A percentile compares a stretch with the other conserved stretches of the same genome.
Conservation (phyloP, 2,329 filamentous ascomycete genomes). For the Aspergillus sp. region DNA sequence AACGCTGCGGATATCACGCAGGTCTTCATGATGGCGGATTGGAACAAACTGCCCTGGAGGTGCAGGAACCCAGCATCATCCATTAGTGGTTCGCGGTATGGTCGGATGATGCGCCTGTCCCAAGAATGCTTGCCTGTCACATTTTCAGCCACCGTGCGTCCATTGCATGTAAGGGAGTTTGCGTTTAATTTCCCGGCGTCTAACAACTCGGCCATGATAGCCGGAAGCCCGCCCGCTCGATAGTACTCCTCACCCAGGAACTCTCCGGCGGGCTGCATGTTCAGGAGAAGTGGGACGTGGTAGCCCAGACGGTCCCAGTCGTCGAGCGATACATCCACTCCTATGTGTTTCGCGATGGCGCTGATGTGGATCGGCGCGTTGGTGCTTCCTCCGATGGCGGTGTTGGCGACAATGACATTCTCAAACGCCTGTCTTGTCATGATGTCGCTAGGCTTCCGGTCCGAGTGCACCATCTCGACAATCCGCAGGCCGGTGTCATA, state of each 20-base stretch:
- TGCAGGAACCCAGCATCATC: slow-evolving; percentile 45
- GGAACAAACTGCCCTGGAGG: slow-evolving; percentile 40
- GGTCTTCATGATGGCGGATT: slow-evolving; percentile 47
- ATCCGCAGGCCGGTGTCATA: slow-evolving; percentile 42
- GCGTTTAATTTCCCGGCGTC: slow-evolving; percentile 40
- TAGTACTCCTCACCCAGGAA: slow-evolving; percentile 47
- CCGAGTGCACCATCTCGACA: slow-evolving; percentile 41
- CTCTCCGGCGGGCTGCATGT: slow-evolving; percentile 48
- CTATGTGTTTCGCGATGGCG: slow-evolving; percentile 47
- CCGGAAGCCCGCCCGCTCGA: slow-evolving; percentile 44
- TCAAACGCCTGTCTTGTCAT: slow-evolving; percentile 48
- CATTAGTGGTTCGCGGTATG: slow-evolving; percentile 40
- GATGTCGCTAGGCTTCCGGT: slow-evolving; percentile 45
- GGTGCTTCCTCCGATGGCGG: slow-evolving; percentile 48
- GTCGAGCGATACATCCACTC: slow-evolving; percentile 41
- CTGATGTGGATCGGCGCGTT: slow-evolving; percentile 50
- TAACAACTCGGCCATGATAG: slow-evolving; percentile 46
- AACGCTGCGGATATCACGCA: slow-evolving; percentile 42
- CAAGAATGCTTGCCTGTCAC: slow-evolving; percentile 38
- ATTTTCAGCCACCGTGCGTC: slow-evolving; percentile 38
- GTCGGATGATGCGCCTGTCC: slow-evolving; percentile 41
- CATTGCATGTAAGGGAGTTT: slow-evolving; percentile 39
- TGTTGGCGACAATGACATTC: slow-evolving; percentile 47
- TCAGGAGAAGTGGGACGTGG: slow-evolving; percentile 43
- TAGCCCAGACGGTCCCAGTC: slow-evolving; percentile 47